Conservation (phyloP, 2,329 filamentous ascomycete genomes). For the Rutstroemia sp. region DNA sequence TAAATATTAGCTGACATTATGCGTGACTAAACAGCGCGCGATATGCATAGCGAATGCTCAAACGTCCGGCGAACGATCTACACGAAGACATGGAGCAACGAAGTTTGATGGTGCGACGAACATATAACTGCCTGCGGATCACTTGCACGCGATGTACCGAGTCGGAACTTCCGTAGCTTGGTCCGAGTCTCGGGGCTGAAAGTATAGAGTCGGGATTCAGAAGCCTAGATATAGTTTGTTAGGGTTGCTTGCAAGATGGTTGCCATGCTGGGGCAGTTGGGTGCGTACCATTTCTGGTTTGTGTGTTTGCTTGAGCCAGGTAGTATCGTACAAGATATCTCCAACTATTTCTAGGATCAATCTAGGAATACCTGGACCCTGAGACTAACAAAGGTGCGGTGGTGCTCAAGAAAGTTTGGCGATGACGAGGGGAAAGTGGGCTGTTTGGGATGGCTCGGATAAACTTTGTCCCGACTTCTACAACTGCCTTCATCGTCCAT, state of each 20-base stretch:
- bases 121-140: conserved; percentile 89
- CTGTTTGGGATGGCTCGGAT: no score
- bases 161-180: conserved; percentile 87
- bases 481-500: no score
- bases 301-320: no score
- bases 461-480: no score
- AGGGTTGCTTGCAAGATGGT: background rate
- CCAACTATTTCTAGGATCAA: no score
- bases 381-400: no score
- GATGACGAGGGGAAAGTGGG: no score
- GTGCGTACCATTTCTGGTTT: no score
- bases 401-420: no score
- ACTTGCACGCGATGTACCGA: conserved; percentile 80
- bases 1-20: background rate
- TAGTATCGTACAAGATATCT: no score
- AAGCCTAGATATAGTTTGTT: conserved; percentile 32
- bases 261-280: background rate
- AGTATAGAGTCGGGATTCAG: conserved; percentile 84
- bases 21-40: background rate
- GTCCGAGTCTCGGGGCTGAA: conserved; percentile 88
- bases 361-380: no score
- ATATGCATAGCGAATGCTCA: background rate
- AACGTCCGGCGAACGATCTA: background rate
- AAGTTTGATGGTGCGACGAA: conserved; percentile 43
- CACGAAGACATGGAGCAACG: background rate